A percentile compares a stretch with the other conserved stretches of the same genome.
These are phyloP conservation scores for Phallus indusiatus DNA, from an alignment of 768 basidiomycete genomes.

Conservation along the genomic window DNA sequence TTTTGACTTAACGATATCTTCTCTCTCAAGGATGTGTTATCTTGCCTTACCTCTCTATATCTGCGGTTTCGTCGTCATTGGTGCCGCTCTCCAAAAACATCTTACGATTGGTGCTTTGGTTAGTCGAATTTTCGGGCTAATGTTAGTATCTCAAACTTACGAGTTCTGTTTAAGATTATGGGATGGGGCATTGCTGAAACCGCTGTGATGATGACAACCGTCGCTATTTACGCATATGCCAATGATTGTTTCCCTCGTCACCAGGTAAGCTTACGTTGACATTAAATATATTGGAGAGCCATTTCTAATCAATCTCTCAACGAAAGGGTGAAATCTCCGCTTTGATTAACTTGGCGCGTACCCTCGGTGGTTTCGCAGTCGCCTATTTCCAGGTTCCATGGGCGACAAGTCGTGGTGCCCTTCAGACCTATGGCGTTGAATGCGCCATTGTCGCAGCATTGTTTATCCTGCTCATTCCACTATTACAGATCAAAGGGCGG, in stretches of 20 bases:
- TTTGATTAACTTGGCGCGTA: slow-evolving; percentile 46
- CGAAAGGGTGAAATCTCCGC: slow-evolving; percentile 54
- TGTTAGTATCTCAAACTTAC: background rate
- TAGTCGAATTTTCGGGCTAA: background rate
- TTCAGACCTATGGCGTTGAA: slow-evolving; percentile 55
- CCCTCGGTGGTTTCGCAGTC: slow-evolving; percentile 51
- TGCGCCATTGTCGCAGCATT: slow-evolving; percentile 46
- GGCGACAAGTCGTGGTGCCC: slow-evolving; percentile 49
- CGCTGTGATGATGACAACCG: slow-evolving; percentile 50
- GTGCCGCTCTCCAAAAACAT: slow-evolving; percentile 44
- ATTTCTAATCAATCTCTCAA: background rate
- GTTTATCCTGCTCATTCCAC: slow-evolving; percentile 43
- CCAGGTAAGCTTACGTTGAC: slow-evolving; percentile 20
- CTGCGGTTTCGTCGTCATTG: slow-evolving; percentile 50
- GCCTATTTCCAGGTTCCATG: slow-evolving; percentile 61
- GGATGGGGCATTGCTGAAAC: slow-evolving; percentile 60
- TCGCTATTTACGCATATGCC: slow-evolving; percentile 46
- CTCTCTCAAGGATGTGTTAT: slow-evolving; percentile 43
- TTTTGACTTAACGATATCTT: background rate
- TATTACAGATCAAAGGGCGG: slow-evolving; percentile 40
- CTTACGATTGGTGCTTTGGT: slow-evolving; percentile 37
- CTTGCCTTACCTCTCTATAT: slow-evolving; percentile 51
- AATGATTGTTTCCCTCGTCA: slow-evolving; percentile 41
- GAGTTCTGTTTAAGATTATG: slow-evolving; percentile 27
- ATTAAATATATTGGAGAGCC: background rate